Evolutionary conservation across 2,329 filamentous ascomycete genomes (phyloP).

Genomic region (Lachnellula willkommii): DNA sequence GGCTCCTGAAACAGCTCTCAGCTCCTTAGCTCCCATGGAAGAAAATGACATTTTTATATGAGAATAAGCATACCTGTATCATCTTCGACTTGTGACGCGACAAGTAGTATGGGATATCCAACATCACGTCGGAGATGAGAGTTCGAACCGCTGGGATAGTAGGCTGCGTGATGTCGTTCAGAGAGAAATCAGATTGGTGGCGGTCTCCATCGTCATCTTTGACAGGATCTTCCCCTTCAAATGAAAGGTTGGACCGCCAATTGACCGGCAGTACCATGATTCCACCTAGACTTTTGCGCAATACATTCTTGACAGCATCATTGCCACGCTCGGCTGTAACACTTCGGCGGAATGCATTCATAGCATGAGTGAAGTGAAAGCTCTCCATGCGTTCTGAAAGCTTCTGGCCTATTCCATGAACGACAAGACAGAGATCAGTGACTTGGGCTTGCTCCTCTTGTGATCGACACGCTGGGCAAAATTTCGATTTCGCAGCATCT

Average conservation of each 20-base stretch:
- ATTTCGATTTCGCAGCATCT: slow-evolving; percentile 12
- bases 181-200: slow-evolving; percentile 58
- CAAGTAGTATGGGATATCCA: slow-evolving; percentile 96
- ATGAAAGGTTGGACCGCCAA: slow-evolving; percentile 82
- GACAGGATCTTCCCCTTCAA: slow-evolving; percentile 70
- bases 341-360: slow-evolving; percentile 81
- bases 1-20: too few relatives aligned
- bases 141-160: slow-evolving; percentile 89
- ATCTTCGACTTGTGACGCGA: slow-evolving; percentile 95
- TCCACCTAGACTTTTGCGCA: slow-evolving; percentile 74
- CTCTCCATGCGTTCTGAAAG: slow-evolving; percentile 91
- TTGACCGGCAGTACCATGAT: slow-evolving; percentile 94
- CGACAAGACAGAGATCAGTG: slow-evolving; percentile 82
- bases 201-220: slow-evolving; percentile 47
- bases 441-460: slow-evolving; percentile 63
- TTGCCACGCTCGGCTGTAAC: slow-evolving; percentile 79
- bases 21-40: too few relatives aligned
- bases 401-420: slow-evolving; percentile 96
- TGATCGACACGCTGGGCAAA: slow-evolving; percentile 55
- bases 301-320: slow-evolving; percentile 65
- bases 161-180: slow-evolving; percentile 87
- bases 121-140: slow-evolving; percentile 95
- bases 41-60: too few relatives aligned
- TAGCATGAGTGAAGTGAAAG: slow-evolving; percentile 94
- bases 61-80: slow-evolving; percentile 48